Conservation (phyloP, 163 green algal genomes). For the Chloromonas sp. region DNA sequence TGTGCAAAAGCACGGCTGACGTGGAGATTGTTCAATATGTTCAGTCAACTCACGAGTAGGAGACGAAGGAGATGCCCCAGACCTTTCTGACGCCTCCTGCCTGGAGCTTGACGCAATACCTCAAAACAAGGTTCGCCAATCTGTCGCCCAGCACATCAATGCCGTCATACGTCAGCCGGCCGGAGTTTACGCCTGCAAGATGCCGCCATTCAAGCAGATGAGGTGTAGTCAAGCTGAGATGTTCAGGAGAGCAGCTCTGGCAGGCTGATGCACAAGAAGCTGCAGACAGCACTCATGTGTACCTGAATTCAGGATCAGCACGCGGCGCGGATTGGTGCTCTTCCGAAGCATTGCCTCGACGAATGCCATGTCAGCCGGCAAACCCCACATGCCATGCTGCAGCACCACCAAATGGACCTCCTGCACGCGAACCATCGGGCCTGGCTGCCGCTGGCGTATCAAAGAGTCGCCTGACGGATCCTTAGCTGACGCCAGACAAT, state of each 20-base stretch:
- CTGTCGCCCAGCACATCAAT: constrained; percentile 5
- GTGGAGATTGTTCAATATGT: too few relatives aligned
- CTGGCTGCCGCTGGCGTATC: too few relatives aligned
- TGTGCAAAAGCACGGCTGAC: not conserved
- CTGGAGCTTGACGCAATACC: not conserved
- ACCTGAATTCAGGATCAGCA: not conserved
- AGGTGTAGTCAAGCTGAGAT: not conserved
- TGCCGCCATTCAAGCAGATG: not conserved
- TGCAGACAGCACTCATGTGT: not conserved
- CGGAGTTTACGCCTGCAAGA: not conserved
- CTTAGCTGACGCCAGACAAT: too few relatives aligned
- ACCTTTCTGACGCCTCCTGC: not conserved
- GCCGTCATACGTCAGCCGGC: constrained; percentile 1
- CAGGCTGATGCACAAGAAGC: not conserved
- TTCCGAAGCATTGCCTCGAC: constrained; percentile 9
- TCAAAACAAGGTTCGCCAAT: not conserved
- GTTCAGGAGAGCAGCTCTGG: not conserved
- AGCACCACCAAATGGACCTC: not conserved
- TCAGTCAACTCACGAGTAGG: not conserved
- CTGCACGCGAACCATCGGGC: too few relatives aligned
- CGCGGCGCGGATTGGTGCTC: not conserved
- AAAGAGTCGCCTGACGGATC: too few relatives aligned
- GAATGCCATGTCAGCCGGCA: constrained; percentile 9
- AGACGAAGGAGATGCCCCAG: not conserved
- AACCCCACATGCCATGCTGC: constrained; percentile 29